phyloP scores from a whole-genome alignment of 192 early-diverging fungal genomes.

The Haplosporangium gracile region DNA sequence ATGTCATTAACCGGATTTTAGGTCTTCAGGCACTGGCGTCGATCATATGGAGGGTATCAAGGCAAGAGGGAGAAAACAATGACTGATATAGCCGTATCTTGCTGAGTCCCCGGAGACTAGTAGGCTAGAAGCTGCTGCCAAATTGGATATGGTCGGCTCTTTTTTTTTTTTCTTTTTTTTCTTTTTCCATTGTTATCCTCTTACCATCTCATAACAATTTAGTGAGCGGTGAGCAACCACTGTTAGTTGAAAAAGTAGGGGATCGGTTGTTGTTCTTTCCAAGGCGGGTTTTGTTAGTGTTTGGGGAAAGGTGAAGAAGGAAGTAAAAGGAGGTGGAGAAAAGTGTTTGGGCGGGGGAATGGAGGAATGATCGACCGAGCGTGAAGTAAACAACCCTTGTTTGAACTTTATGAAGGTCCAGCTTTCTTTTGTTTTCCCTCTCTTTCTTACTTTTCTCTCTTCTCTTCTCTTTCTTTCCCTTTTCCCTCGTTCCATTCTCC shows the following conservation, averaged over 20 bases:
- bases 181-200: background rate
- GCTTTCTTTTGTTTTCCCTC: background rate
- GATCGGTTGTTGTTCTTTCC: background rate
- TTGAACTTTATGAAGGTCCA: background rate
- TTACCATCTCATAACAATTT: background rate
- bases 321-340: background rate
- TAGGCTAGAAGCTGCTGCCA: background rate
- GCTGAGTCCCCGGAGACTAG: background rate
- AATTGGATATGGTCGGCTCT: background rate
- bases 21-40: background rate
- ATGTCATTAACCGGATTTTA: background rate
- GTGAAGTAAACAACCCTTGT: background rate
- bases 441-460: background rate
- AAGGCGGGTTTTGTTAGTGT: background rate
- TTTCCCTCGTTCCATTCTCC: background rate
- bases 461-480: background rate
- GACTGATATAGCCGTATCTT: too few species aligned
- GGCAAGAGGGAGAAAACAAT: too few species aligned
- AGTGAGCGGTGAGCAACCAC: background rate
- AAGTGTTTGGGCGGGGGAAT: background rate
- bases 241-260: background rate
- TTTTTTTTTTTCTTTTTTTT: background rate
- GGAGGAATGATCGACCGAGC: background rate
- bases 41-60: too few species aligned
- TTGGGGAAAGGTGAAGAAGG: background rate